Evolutionary conservation across 768 basidiomycete species (phyloP).

Genomic region (Cystobasidiopsis lactophilus): DNA sequence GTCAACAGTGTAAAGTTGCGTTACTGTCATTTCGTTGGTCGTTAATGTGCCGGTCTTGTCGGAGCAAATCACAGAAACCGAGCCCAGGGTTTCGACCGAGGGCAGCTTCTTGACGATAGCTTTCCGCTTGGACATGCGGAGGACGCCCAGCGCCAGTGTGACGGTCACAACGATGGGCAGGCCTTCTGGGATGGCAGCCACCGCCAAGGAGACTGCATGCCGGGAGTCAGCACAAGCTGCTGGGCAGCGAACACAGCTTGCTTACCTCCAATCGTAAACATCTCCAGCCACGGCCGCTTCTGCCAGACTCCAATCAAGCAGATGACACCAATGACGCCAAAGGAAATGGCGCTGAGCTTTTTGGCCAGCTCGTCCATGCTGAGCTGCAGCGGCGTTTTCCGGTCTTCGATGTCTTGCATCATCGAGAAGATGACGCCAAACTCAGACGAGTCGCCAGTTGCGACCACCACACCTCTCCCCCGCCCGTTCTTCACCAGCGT

Average conservation of each 20-base stretch:
- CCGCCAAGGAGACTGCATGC: constrained; percentile 66
- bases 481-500: constrained; percentile 76
- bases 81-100: constrained; percentile 79
- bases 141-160: constrained; percentile 77
- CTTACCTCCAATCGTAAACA: constrained; percentile 96
- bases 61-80: constrained; percentile 90
- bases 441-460: constrained; percentile 62
- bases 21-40: constrained; percentile 88
- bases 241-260: constrained; percentile 2
- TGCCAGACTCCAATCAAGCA: constrained; percentile 74
- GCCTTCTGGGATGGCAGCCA: constrained; percentile 95
- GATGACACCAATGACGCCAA: constrained; percentile 83
- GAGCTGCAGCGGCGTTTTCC: constrained; percentile 71
- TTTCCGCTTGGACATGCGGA: constrained; percentile 80
- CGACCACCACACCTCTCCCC: constrained; percentile 69
- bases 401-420: constrained; percentile 93
- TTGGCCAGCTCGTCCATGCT: constrained; percentile 94
- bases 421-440: constrained; percentile 92
- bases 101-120: constrained; percentile 95
- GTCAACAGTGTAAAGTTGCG: constrained; percentile 67
- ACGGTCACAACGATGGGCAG: constrained; percentile 93
- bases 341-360: constrained; percentile 69
- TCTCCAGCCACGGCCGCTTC: constrained; percentile 71
- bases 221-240: constrained; percentile 11
- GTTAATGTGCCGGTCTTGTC: constrained; percentile 95